Evolutionary conservation across 2,329 filamentous ascomycete genomes (phyloP), one percentile per base, ranked within the genome.

Genomic region (Pyrenophora tritici-repentis): DNA sequence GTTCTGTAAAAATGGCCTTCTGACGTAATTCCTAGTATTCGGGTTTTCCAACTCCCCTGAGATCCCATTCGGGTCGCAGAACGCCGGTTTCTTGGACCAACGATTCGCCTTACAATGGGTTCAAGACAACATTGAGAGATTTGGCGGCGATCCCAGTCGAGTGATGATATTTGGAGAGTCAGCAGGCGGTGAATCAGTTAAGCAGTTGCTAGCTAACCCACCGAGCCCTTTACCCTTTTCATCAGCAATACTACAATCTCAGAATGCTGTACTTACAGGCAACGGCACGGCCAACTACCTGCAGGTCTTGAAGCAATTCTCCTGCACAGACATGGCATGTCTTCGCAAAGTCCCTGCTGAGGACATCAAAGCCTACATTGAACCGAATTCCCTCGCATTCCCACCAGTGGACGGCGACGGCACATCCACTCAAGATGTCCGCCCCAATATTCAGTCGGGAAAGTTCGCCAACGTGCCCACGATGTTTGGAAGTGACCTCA

Each of bases 71-170:
- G 50, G 63, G 14, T 54, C 48, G 2, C 58, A 61, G 9, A 83
- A 83, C 47, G 71, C 78, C 31, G 81, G 80, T 1, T 79, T 83
- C 57, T 80, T 79, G 72, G 81, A 83, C 48, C 80, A 83, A 53
- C 70, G 81, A 16, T 56, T 76, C 3, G 81, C 79, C 1, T 66
- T 83, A 2, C 78, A 83, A 56, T 83, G 81, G 81, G 81, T 79
- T 3, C 71, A 75, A 42, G 73, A 76, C 24, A 78, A 81, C 49
- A 77, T 81, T 37, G 55, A 56, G 2, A 65, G 73, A 1, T 81
- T 83, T 42, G 77, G 78, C 0, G 38, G 38, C 5, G 38, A 48
- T n/a, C 46, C 46, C 10, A 22, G 3, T 1, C 38, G 78, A 24
- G 79, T 83, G 26, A 83, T 80, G 0, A 73, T 83, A 5, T 67